Evolutionary conservation across 2,329 filamentous ascomycete genomes (phyloP).

Genomic region (Calonectria crousiana): DNA sequence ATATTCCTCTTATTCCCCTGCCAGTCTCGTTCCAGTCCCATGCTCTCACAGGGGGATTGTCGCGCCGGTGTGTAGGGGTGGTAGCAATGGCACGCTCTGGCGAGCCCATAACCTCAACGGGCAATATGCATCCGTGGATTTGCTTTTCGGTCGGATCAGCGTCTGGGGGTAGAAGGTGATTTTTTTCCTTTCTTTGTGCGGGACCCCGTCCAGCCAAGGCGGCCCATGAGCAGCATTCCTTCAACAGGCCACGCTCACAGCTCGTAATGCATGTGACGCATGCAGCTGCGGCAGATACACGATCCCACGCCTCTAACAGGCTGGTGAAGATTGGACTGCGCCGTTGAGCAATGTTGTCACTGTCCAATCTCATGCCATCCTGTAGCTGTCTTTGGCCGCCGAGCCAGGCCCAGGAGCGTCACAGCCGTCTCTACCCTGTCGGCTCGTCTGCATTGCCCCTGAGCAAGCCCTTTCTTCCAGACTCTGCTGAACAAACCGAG

Average conservation of each 20-base stretch:
- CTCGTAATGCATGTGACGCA: constrained; percentile 33
- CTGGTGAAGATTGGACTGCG: constrained; percentile 1
- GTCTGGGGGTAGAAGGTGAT: constrained; percentile 33
- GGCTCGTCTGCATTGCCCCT: not conserved
- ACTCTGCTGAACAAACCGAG: constrained; percentile 18
- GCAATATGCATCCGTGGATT: constrained; percentile 22
- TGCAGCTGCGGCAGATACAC: constrained; percentile 23
- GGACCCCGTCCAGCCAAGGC: not conserved
- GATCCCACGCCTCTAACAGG: constrained; percentile 15
- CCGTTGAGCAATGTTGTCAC: constrained; percentile 4
- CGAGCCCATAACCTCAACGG: constrained; percentile 17
- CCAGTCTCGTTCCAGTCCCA: constrained; percentile 9
- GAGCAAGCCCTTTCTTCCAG: constrained; percentile 5
- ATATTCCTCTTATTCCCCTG: not conserved
- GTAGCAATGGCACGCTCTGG: constrained; percentile 1
- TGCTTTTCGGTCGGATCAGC: constrained; percentile 41
- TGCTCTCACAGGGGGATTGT: not conserved
- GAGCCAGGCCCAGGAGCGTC: constrained; percentile 11
- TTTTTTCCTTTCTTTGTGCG: constrained; percentile 10
- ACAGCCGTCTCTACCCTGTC: constrained; percentile 8
- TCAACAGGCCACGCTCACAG: constrained; percentile 32
- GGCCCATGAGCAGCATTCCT: not conserved
- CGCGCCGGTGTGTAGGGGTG: constrained; percentile 2
- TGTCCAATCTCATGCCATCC: constrained; percentile 10
- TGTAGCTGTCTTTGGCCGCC: not conserved